phyloP scores from a whole-genome alignment of 2,329 filamentous ascomycete species.

The Penicillium freii region DNA sequence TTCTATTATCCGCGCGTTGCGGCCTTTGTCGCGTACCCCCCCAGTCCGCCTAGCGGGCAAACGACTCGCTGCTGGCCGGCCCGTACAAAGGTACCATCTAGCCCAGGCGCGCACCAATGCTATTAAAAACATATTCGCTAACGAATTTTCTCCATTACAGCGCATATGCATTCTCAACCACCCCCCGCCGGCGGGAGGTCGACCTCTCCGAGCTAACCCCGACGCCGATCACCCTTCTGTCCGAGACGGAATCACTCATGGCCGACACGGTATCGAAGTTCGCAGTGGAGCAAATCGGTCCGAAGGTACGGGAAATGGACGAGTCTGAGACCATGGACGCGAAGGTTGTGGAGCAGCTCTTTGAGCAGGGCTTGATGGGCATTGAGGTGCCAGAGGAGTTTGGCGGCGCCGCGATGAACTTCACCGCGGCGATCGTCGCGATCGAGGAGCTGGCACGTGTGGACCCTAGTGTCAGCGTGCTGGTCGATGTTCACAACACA shows the following conservation, averaged over 20 bases:
- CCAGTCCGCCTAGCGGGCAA: slow-evolving; percentile 42
- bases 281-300: slow-evolving; percentile 80
- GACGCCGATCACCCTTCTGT: slow-evolving; percentile 89
- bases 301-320: slow-evolving; percentile 95
- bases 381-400: slow-evolving; percentile 97
- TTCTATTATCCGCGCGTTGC: slow-evolving; percentile 48
- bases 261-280: slow-evolving; percentile 87
- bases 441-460: slow-evolving; percentile 95
- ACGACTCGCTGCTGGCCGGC: slow-evolving; percentile 37
- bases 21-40: slow-evolving; percentile 45
- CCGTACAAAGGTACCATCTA: slow-evolving; percentile 41
- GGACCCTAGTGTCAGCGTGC: slow-evolving; percentile 89
- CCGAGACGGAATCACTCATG: slow-evolving; percentile 87
- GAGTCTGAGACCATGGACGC: slow-evolving; percentile 94
- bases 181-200: slow-evolving; percentile 53
- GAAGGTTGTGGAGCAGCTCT: slow-evolving; percentile 81
- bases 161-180: slow-evolving; percentile 60
- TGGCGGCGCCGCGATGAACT: slow-evolving; percentile 97
- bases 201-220: slow-evolving; percentile 77
- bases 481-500: slow-evolving; percentile 98
- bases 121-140: neutral
- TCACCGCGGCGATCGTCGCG: slow-evolving; percentile 90
- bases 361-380: slow-evolving; percentile 96
- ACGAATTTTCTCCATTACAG: slow-evolving; percentile 23
- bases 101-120: neutral